phyloP scores from a whole-genome alignment of 2,329 filamentous ascomycete species.

The Paraphoma chrysanthemicola region DNA sequence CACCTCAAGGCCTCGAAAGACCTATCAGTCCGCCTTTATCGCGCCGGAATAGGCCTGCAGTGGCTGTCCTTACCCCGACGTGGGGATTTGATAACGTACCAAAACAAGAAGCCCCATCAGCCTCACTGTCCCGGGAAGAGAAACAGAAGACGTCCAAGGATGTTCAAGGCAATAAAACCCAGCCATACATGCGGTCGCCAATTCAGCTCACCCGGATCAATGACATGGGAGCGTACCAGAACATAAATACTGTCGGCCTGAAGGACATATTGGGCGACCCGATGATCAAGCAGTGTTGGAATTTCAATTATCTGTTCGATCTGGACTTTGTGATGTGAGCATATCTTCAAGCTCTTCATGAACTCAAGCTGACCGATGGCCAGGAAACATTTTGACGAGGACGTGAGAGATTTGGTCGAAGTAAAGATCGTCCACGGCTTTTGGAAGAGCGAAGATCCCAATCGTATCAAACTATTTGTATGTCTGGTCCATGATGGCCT shows the following conservation, averaged over 20 bases:
- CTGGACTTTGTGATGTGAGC: slow-evolving; percentile 65
- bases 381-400: slow-evolving; percentile 62
- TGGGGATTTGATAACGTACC: slow-evolving; percentile 26
- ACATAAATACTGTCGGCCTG: slow-evolving; percentile 71
- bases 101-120: slow-evolving; percentile 7
- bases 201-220: slow-evolving; percentile 74
- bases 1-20: slow-evolving; percentile 16
- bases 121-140: neutral
- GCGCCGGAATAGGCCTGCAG: slow-evolving; percentile 14
- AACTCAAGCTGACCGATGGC: slow-evolving; percentile 4
- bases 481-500: slow-evolving; percentile 13
- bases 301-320: slow-evolving; percentile 73
- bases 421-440: slow-evolving; percentile 69
- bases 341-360: neutral
- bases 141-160: neutral
- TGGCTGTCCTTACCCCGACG: slow-evolving; percentile 5
- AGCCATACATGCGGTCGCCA: slow-evolving; percentile 63
- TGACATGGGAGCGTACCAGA: slow-evolving; percentile 66
- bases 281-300: slow-evolving; percentile 74
- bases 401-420: slow-evolving; percentile 60
- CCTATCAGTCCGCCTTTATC: slow-evolving; percentile 40
- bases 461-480: slow-evolving; percentile 65
- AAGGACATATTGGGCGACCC: slow-evolving; percentile 75
- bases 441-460: slow-evolving; percentile 71
- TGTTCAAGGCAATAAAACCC: neutral